Evolutionary conservation across 805 yeast species (phyloP).

Genomic region (Starmerella riodocensis): DNA sequence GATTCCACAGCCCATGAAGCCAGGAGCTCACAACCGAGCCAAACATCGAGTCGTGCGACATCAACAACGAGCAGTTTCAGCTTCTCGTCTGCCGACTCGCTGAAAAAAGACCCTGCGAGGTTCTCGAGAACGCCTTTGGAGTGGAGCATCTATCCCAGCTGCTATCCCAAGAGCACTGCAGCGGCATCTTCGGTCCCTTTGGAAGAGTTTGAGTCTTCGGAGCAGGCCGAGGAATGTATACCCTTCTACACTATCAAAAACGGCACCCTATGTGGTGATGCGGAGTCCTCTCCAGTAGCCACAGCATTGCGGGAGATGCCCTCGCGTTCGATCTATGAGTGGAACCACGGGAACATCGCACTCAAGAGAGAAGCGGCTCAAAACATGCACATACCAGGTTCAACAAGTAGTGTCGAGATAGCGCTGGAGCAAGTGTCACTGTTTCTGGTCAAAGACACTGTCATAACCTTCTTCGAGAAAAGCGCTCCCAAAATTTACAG

Average conservation of each 20-base stretch:
- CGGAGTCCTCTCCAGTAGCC: slow-evolving; percentile 10
- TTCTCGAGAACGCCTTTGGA: not conserved
- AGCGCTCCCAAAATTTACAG: slow-evolving; percentile 40
- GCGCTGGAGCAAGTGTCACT: slow-evolving; percentile 46
- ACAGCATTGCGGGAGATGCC: slow-evolving; percentile 5
- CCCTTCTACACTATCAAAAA: slow-evolving; percentile 12
- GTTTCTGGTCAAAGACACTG: slow-evolving; percentile 35
- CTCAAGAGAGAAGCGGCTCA: slow-evolving; percentile 12
- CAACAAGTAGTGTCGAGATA: slow-evolving; percentile 28
- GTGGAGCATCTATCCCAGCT: too few relatives aligned
- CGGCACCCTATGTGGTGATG: slow-evolving; percentile 12
- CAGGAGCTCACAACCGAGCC: not conserved
- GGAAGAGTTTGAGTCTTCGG: not conserved
- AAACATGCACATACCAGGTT: slow-evolving; percentile 14
- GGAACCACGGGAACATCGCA: slow-evolving; percentile 17
- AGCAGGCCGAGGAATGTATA: slow-evolving; percentile 4
- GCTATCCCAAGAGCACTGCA: too few relatives aligned
- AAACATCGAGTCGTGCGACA: not conserved
- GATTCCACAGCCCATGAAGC: too few relatives aligned
- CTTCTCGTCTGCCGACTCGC: not conserved
- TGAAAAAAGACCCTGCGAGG: not conserved
- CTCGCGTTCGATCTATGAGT: slow-evolving; percentile 19
- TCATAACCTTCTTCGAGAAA: slow-evolving; percentile 46
- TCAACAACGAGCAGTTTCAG: not conserved
- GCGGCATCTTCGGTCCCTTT: not conserved